Evolutionary conservation across 192 early-diverging fungal species (phyloP), one percentile per base, ranked within the genome.

Genomic region (Rhizophlyctis rosea): DNA sequence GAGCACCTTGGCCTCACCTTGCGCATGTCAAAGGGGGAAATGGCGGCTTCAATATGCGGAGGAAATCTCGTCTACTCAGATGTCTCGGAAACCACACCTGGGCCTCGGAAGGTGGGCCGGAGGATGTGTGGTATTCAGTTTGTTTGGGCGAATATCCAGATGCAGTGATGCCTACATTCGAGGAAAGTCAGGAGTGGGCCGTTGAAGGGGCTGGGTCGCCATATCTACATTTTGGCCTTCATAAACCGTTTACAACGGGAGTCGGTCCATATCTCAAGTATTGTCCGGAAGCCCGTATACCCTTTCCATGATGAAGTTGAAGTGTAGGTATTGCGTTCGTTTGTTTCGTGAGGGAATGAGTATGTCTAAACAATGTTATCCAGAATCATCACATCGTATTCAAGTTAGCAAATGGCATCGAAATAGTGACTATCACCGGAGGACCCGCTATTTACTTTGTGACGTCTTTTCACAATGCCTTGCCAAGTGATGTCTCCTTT

Each of bases 1-100:
- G 63, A 16, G 63, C 63, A 3, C 63, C 63, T 27, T 65, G 63
- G 63, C 63, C 63, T 2, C 63, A 65, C 33, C 9, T 57, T 21
- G 21, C 54, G 29, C 14, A 39, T 30, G 14, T 65, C 4, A 21
- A 32, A 3, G 63, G 63, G 31, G 63, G 63, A 5, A 65, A 65
- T 32, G 63, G 63, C 54, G 63, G 63, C 9, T 57, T 65, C 35
- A 57, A 53, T 23, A 36, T 65, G 47, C 63, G 63, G 3, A 35
- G 54, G 21, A 52, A 54, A 44, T 47, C 34, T 30, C 33, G 63
- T 4, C n/a, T 65, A 13, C 29, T 65, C 36, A 48, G 63, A n/a
- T 65, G 63, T 33, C 47, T 65, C 4, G 44, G 49, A 3, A 47
- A 57, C 9, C 63, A 33, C 3, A 65, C 32, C 23, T 65, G 63